A percentile compares a stretch with the other conserved stretches of the same genome.
These are phyloP conservation scores for Centrapalus pauciflorus DNA, from an alignment of 129 eudicot species.

Conservation along the genomic window DNA sequence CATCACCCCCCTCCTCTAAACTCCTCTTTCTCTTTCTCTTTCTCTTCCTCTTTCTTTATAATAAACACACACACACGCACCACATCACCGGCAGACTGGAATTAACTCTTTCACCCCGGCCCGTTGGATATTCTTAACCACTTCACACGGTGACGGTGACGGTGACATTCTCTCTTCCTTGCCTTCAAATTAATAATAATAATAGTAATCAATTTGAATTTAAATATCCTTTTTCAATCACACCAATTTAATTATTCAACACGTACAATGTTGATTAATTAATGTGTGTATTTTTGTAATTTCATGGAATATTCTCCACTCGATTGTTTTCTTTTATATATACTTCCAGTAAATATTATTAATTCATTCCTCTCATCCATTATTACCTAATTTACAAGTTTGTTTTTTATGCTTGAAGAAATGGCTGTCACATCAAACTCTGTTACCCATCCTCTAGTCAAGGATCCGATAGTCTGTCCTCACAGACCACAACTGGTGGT, in stretches of 20 bases:
- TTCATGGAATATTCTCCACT: constrained; percentile 23
- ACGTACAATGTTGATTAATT: constrained; percentile 24
- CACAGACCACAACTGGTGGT: constrained; percentile 14
- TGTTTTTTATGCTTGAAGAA: background rate
- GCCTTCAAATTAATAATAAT: too few relatives aligned
- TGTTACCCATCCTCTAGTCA: constrained; percentile 62
- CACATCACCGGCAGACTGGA: background rate
- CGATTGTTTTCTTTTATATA: constrained; percentile 18
- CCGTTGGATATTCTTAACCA: background rate
- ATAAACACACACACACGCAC: constrained; percentile 10
- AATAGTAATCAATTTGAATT: constrained; percentile 4
- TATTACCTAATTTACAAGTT: background rate
- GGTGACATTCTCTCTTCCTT: background rate
- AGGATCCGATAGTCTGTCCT: constrained; percentile 49
- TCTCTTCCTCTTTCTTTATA: too few relatives aligned
- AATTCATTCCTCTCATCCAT: background rate
- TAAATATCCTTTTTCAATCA: constrained; percentile 12
- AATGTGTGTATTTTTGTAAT: background rate
- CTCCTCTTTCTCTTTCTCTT: too few relatives aligned
- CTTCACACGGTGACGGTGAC: too few relatives aligned
- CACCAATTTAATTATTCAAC: constrained; percentile 7
- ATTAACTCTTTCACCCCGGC: background rate
- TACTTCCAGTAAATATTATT: background rate
- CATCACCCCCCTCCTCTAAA: background rate
- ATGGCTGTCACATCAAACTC: constrained; percentile 51